These are phyloP conservation scores for Polytrichum commune DNA, from an alignment of 225 moss, liverwort and hornwort species.

Conservation along the genomic window DNA sequence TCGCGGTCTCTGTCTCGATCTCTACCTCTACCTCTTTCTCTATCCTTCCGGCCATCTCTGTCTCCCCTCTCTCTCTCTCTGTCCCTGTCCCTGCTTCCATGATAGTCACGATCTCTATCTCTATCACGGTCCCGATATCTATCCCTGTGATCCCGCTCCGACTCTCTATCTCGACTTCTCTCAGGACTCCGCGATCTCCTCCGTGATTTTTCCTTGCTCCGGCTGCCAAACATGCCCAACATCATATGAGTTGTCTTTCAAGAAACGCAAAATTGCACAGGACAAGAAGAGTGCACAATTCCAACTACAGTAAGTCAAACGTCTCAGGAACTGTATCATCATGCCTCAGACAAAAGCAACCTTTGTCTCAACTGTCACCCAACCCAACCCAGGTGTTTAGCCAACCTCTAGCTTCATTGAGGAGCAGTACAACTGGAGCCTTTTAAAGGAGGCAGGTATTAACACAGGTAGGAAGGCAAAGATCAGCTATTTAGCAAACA, in stretches of 20 bases:
- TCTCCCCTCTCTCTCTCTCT: slow-evolving; percentile 60
- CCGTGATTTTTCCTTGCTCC: slow-evolving; percentile 65
- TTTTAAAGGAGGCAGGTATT: too few relatives aligned
- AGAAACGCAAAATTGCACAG: background rate
- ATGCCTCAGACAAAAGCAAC: too few relatives aligned
- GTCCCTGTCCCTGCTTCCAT: slow-evolving; percentile 48
- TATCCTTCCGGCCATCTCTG: slow-evolving; percentile 48
- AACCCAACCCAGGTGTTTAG: too few relatives aligned
- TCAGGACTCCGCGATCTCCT: slow-evolving; percentile 60
- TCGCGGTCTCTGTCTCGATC: slow-evolving; percentile 48
- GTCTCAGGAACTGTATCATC: too few relatives aligned
- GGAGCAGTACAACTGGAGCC: too few relatives aligned
- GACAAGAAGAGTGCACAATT: background rate
- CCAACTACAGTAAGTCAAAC: too few relatives aligned
- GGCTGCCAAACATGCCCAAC: slow-evolving; percentile 30
- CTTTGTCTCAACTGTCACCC: too few relatives aligned
- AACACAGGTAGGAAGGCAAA: background rate
- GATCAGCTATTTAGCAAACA: background rate
- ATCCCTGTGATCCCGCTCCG: slow-evolving; percentile 54
- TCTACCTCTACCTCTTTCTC: slow-evolving; percentile 53
- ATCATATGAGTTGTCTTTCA: background rate
- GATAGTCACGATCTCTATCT: slow-evolving; percentile 42
- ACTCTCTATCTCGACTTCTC: slow-evolving; percentile 57
- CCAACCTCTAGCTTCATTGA: too few relatives aligned
- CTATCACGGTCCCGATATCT: slow-evolving; percentile 64